Evolutionary conservation across 2,329 filamentous ascomycete genomes (phyloP).

Genomic region (Alternaria infectoria): DNA sequence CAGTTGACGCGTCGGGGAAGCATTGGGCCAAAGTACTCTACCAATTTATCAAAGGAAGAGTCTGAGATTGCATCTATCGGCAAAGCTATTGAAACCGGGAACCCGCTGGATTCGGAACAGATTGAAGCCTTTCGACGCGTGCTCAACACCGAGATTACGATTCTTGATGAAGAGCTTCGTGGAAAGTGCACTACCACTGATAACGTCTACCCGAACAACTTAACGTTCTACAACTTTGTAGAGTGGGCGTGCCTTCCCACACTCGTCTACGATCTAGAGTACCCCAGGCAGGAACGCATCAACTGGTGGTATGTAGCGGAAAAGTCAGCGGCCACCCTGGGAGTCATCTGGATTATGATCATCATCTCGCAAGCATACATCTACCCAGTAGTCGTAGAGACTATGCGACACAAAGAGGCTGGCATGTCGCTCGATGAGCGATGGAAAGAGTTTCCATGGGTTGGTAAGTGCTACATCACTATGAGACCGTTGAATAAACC

Average conservation of each 20-base stretch:
- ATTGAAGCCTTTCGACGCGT: conserved; percentile 68
- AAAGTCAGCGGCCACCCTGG: conserved; percentile 73
- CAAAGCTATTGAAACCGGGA: conserved; percentile 65
- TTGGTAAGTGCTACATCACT: conserved; percentile 45
- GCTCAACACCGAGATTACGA: conserved; percentile 70
- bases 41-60: conserved; percentile 54
- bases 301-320: conserved; percentile 78
- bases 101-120: conserved; percentile 67
- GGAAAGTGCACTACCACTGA: conserved; percentile 62
- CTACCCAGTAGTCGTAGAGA: conserved; percentile 74
- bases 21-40: conserved; percentile 49
- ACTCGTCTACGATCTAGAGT: conserved; percentile 79
- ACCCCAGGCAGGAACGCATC: conserved; percentile 72
- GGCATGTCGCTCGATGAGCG: conserved; percentile 67
- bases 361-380: conserved; percentile 78
- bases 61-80: conserved; percentile 68
- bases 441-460: conserved; percentile 73
- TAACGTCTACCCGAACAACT: conserved; percentile 71
- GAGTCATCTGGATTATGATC: conserved; percentile 79
- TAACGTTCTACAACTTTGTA: conserved; percentile 69
- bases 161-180: conserved; percentile 68
- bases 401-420: conserved; percentile 70
- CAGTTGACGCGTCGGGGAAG: conserved; percentile 36
- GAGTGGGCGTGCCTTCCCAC: conserved; percentile 79
- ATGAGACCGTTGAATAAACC: not conserved